phyloP scores from a whole-genome alignment of 495 filamentous ascomycete species.

The Sordaria brevicollis region DNA sequence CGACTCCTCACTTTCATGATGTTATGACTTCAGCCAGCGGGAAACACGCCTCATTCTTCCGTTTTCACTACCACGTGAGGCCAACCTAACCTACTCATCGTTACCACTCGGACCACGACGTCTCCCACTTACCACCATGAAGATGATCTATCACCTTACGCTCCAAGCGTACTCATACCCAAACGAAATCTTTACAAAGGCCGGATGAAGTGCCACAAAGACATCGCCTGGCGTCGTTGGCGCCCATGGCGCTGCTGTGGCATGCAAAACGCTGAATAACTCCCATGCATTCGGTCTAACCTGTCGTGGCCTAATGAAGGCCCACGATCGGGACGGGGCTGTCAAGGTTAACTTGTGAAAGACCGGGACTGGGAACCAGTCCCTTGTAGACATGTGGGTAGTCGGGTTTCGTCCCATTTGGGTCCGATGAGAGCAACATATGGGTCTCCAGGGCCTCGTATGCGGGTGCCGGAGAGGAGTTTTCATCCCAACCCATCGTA shows the following conservation, averaged over 20 bases:
- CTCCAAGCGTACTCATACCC: too few relatives aligned
- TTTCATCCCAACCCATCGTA: too few relatives aligned
- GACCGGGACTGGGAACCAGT: background rate
- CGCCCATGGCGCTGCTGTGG: background rate
- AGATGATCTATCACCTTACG: background rate
- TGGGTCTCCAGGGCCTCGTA: too few relatives aligned
- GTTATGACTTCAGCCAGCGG: background rate
- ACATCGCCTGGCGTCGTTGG: background rate
- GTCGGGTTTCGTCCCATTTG: too few relatives aligned
- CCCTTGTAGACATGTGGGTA: background rate
- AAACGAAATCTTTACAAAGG: background rate
- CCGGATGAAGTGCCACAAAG: background rate
- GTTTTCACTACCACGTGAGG: background rate
- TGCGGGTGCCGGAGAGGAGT: too few relatives aligned
- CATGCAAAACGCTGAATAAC: background rate
- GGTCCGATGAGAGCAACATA: too few relatives aligned
- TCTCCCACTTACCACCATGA: background rate
- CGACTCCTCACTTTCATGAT: background rate
- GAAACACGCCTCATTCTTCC: background rate
- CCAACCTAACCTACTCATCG: background rate
- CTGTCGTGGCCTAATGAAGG: background rate
- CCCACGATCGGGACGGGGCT: background rate
- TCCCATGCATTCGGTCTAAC: background rate
- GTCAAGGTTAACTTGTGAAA: too few relatives aligned
- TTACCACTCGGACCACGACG: background rate